Base-by-base conservation (phyloP, 2,329 filamentous ascomycete genomes). In the Aureobasidium sp. region DNA sequence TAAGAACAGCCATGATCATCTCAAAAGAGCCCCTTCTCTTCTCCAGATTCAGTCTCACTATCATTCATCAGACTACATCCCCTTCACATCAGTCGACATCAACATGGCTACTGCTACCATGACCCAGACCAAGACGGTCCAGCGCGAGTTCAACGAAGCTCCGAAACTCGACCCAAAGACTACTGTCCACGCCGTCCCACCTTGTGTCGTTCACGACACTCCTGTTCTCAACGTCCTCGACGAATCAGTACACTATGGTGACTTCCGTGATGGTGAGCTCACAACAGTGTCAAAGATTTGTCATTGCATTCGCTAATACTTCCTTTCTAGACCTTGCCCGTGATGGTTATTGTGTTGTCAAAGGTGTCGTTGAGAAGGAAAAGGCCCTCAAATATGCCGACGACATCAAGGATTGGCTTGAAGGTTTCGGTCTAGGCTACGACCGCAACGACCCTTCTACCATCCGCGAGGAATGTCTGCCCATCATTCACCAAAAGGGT, bases 261-360 rank as follows among this genome's bases (percentile, higher is more conserved):
- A 61, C 20, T 61, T 41, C 34, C 58, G 58, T 27, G 58, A 61
- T 17, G 58, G 56, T 60, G 29, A 22, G 56, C 34, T 20, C 31
- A 2, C 11, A 1, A n/a, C 29, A 34, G 12, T 37, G 7, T 49
- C 14, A n/a, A 4, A 5, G 2, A 11, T n/a, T 4, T 37, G 17
- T 11, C 29, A 51, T 14, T 6, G 22, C 25, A 15, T 31, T 5
- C 22, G 15, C 51, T 53, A 5, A 53, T 20, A 6, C 14, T 25
- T 17, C 11, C 11, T 15, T n/a, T 7, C 8, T 22, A 60, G 59
- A 62, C 27, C 60, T 62, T 25, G 47, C 39, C 27, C 67, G 72
- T 15, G 71, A 81, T 61, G 78, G 78, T 3, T 80, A 70, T 64
- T 76, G 75, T 0, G 73, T 81, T n/a, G 69, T 81, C 60, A 80